Base-by-base conservation (phyloP, 2,329 filamentous ascomycete species). In the Tetracladium maxilliforme region DNA sequence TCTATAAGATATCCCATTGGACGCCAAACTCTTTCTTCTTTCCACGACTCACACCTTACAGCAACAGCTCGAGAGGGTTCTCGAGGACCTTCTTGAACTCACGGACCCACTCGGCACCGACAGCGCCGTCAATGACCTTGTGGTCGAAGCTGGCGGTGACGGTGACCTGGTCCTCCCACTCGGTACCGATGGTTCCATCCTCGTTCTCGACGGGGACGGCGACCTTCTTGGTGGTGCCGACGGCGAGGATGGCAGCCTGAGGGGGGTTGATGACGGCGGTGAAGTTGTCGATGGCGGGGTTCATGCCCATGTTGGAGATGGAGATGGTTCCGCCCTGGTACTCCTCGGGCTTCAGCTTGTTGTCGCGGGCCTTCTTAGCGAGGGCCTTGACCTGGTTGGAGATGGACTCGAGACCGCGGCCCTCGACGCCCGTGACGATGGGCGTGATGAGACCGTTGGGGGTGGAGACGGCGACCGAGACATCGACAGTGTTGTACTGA, bases 291-390 rank as follows among this genome's bases (percentile, higher is more conserved):
- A 98, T 77, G 25, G 90, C 87, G 23, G 75, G 49, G 70, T 98
- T 98, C 90, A 98, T 98, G 56, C 90, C 90, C 90, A 98, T 92
- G 73, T 98, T 98, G 61, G 82, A 92, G 59, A 98, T 95, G 54
- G 87, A 94, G 61, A 98, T 93, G 51, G 83, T 92, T 52, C 90
- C 90, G 29, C 90, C 90, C 67, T 94, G 87, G 73, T 92, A 98
- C 61, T 98, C 86, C 56, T 98, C 87, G 23, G 90, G 90, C 77
- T 95, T 95, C 44, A 98, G 79, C 74, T 95, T 98, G 60, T 82
- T 81, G 42, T 95, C 90, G 33, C 84, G 74, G 34, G 90, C 90
- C 51, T 83, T 82, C 73, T 92, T 93, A 49, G 86, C 86, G 28
- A 98, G 80, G 48, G 93, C 84, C 68, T 95, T 95, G 61, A 98